phyloP scores from a whole-genome alignment of 2,329 filamentous ascomycete species.

The Sphaerostilbella broomeana region DNA sequence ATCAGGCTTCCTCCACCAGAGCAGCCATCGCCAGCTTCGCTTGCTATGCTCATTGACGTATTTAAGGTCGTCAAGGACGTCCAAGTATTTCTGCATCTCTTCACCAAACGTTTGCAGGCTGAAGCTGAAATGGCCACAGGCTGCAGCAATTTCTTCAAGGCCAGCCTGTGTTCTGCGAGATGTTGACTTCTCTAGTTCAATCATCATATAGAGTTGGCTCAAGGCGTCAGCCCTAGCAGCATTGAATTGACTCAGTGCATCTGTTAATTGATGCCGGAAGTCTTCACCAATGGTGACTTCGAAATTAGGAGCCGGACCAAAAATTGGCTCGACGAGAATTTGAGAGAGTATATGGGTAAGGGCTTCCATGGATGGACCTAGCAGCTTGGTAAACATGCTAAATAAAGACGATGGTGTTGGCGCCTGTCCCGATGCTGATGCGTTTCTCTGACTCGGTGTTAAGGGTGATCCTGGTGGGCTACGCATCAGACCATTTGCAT shows the following conservation, averaged over 20 bases:
- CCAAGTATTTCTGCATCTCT: constrained; percentile 72
- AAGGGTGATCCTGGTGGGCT: constrained; percentile 3
- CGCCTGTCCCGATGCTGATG: constrained; percentile 21
- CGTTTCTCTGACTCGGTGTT: too few relatives aligned
- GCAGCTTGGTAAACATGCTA: constrained; percentile 72
- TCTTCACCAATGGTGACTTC: constrained; percentile 59
- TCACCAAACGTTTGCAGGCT: constrained; percentile 81
- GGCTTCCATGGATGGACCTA: constrained; percentile 86
- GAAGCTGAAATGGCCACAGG: constrained; percentile 87
- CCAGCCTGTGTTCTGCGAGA: constrained; percentile 71
- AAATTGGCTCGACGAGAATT: constrained; percentile 76
- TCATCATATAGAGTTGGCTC: constrained; percentile 65
- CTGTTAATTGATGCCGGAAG: constrained; percentile 66
- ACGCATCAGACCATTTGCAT: neutral
- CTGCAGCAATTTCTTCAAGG: constrained; percentile 86
- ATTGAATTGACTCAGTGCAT: constrained; percentile 69
- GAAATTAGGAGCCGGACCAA: constrained; percentile 33
- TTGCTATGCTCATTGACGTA: constrained; percentile 54
- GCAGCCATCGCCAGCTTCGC: constrained; percentile 70
- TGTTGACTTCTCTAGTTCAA: constrained; percentile 57
- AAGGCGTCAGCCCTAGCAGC: constrained; percentile 66
- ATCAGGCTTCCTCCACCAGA: constrained; percentile 55
- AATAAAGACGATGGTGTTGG: constrained; percentile 67
- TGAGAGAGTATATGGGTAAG: constrained; percentile 76
- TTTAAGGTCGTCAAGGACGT: constrained; percentile 75